Percentiles rank a stretch among this genome's conserved stretches.
These are phyloP conservation scores for Phytopythium vexans DNA, from an alignment of 352 stramenopile species.

Conservation along the genomic window DNA sequence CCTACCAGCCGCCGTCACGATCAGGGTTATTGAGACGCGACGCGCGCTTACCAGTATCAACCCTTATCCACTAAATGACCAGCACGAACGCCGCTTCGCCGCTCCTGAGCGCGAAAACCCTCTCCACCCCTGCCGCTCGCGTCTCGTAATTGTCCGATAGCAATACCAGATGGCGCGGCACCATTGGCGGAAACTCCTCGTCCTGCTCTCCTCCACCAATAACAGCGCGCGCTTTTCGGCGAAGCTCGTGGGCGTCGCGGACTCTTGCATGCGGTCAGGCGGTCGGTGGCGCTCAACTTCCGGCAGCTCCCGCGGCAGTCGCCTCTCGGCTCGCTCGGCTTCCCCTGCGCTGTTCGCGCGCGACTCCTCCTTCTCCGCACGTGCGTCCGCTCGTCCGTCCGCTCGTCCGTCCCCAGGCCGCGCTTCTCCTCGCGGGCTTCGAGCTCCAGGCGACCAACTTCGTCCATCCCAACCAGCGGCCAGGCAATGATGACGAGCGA, in stretches of 20 bases:
- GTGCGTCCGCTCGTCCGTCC: background rate
- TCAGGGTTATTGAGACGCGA: constrained; percentile 1
- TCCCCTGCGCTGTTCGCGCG: background rate
- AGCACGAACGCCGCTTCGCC: constrained; percentile 1
- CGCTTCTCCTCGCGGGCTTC: background rate
- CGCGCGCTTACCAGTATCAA: constrained; percentile 5
- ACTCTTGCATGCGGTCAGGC: background rate
- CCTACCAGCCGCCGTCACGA: background rate
- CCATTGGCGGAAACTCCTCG: constrained; percentile 28
- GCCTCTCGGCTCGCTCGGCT: background rate
- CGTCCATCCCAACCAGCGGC: background rate
- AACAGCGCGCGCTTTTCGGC: constrained; percentile 7
- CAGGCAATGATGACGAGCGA: constrained; percentile 41
- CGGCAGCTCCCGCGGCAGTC: background rate
- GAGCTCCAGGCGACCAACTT: background rate
- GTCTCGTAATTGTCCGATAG: constrained; percentile 19
- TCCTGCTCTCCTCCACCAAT: constrained; percentile 33
- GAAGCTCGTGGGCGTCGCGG: too few relatives aligned
- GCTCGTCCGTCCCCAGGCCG: background rate
- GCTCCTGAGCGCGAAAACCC: background rate
- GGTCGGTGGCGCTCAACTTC: constrained; percentile 9
- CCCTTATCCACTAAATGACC: constrained; percentile 9
- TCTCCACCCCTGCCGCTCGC: background rate
- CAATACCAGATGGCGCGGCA: background rate
- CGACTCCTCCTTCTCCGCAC: background rate